Conservation (phyloP, 2,329 filamentous ascomycete genomes). For the Xylariales sp. region DNA sequence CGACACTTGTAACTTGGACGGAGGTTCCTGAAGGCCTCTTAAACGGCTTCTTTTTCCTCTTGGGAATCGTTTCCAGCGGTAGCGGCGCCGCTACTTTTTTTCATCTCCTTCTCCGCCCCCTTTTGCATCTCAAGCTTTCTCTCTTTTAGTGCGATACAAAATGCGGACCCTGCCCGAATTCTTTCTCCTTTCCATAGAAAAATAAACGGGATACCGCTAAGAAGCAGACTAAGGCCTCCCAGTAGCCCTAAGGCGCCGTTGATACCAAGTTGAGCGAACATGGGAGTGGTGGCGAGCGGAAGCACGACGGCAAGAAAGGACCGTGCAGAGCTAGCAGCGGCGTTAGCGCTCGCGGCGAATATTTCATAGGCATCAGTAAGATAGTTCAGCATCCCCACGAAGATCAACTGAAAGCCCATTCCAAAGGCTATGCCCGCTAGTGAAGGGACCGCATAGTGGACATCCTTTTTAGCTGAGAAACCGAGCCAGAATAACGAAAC, state of each 20-base stretch:
- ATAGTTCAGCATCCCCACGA: conserved; percentile 72
- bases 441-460: conserved; percentile 67
- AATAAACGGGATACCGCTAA: conserved; percentile 63
- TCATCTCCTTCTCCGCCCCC: conserved; percentile 53
- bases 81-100: conserved; percentile 1
- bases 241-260: conserved; percentile 64
- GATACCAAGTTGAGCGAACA: conserved; percentile 62
- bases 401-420: conserved; percentile 70
- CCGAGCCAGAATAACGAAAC: conserved; percentile 71
- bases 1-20: background rate
- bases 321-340: conserved; percentile 61
- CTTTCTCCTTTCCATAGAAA: conserved; percentile 66
- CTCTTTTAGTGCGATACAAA: conserved; percentile 69
- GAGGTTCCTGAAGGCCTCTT: background rate
- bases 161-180: conserved; percentile 68
- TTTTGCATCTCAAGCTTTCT: conserved; percentile 60
- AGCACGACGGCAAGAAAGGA: conserved; percentile 65
- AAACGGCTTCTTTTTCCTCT: conserved; percentile 21
- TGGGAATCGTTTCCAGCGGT: background rate
- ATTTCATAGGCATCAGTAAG: conserved; percentile 67
- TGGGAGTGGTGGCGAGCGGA: conserved; percentile 64
- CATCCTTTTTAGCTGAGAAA: conserved; percentile 62
- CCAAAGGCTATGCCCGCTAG: conserved; percentile 72
- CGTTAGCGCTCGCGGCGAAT: conserved; percentile 68
- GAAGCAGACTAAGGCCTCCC: conserved; percentile 61